These are phyloP conservation scores for Cinnamomum chago DNA, from an alignment of 164 flowering plant genomes.

Conservation along the genomic window DNA sequence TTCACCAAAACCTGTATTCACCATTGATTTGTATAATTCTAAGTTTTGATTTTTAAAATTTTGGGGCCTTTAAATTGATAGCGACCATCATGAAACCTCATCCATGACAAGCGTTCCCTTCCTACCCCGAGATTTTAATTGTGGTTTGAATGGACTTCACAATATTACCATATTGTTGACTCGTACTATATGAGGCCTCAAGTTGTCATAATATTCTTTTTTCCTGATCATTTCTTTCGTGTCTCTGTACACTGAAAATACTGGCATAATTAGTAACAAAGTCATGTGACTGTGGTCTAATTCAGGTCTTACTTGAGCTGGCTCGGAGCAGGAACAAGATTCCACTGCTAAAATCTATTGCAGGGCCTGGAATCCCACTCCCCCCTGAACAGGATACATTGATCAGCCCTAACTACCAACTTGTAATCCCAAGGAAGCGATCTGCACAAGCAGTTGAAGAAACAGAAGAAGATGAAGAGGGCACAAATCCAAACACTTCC, in stretches of 20 bases:
- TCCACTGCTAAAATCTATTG: slow-evolving; percentile 66
- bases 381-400: slow-evolving; percentile 85
- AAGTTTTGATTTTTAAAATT: too few relatives aligned
- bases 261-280: neutral
- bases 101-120: too few relatives aligned
- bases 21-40: too few relatives aligned
- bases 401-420: slow-evolving; percentile 85
- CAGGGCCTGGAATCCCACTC: slow-evolving; percentile 57
- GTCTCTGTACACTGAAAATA: neutral
- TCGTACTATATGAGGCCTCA: too few relatives aligned
- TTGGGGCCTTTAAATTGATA: too few relatives aligned
- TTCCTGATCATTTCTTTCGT: too few relatives aligned
- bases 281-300: neutral
- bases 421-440: slow-evolving; percentile 59
- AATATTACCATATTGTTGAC: too few relatives aligned
- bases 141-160: too few relatives aligned
- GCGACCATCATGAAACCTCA: too few relatives aligned
- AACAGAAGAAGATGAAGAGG: slow-evolving; percentile 72
- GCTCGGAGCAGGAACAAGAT: slow-evolving; percentile 71
- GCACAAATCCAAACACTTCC: slow-evolving; percentile 26
- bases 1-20: too few relatives aligned
- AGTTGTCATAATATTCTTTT: too few relatives aligned
- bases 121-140: too few relatives aligned
- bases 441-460: slow-evolving; percentile 49
- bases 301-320: slow-evolving; percentile 64